Conservation (phyloP, 2,329 filamentous ascomycete species). For the Raffaelea ambrosiae region DNA sequence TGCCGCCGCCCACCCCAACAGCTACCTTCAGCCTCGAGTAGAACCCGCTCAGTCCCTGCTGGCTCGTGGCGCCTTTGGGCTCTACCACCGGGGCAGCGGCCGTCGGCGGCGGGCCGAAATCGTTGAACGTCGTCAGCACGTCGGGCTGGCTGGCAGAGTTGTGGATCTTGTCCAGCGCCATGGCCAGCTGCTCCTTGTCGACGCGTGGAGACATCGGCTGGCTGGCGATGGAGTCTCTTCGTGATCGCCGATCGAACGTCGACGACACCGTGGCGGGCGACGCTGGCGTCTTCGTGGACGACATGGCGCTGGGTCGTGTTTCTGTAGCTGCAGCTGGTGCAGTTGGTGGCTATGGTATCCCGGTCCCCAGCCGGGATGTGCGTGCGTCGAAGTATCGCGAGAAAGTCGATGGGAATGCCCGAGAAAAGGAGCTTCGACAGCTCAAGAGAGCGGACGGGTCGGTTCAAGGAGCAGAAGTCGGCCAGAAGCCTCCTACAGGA, state of each 20-base stretch:
- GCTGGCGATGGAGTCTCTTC: slow-evolving; percentile 30
- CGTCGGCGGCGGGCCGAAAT: slow-evolving; percentile 64
- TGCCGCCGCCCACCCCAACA: slow-evolving; percentile 56
- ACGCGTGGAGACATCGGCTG: slow-evolving; percentile 42
- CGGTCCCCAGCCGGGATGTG: too few relatives aligned
- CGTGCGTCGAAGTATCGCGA: too few relatives aligned
- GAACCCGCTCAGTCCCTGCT: slow-evolving; percentile 79
- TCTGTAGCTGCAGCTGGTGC: neutral
- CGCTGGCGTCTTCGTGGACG: slow-evolving; percentile 13
- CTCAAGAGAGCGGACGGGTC: neutral
- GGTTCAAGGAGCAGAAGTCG: too few relatives aligned
- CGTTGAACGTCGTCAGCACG: slow-evolving; percentile 85
- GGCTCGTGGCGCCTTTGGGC: slow-evolving; percentile 59
- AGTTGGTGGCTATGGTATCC: neutral
- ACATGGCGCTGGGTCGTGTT: slow-evolving; percentile 2
- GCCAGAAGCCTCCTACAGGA: too few relatives aligned
- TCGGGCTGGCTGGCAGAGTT: slow-evolving; percentile 78
- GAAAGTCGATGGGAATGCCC: neutral
- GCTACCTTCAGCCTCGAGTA: slow-evolving; percentile 80
- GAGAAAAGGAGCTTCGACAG: neutral
- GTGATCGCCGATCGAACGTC: slow-evolving; percentile 20
- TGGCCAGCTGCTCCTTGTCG: slow-evolving; percentile 67
- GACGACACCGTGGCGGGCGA: slow-evolving; percentile 20
- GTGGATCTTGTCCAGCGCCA: slow-evolving; percentile 81
- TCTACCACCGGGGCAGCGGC: slow-evolving; percentile 50